These are phyloP conservation scores for Hibiscus mutabilis DNA, from an alignment of 345 rosid genomes.

Conservation along the genomic window DNA sequence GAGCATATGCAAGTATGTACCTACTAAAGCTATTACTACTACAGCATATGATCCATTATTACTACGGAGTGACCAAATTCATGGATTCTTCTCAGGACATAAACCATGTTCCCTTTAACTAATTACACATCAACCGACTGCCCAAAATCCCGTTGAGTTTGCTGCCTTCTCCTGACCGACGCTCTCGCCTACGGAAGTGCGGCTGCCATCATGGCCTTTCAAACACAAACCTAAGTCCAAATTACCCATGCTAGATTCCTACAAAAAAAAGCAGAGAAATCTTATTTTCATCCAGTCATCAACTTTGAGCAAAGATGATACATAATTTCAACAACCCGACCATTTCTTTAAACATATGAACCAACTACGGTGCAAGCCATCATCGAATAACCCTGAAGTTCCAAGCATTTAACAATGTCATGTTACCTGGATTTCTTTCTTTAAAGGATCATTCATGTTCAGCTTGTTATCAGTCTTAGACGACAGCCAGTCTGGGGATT, in stretches of 20 bases:
- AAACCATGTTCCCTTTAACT: neutral
- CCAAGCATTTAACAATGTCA: neutral
- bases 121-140: neutral
- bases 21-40: neutral
- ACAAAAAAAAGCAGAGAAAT: constrained; percentile 13
- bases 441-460: constrained; percentile 20
- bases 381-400: neutral
- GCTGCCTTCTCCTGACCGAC: constrained; percentile 19
- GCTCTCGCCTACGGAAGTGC: constrained; percentile 13
- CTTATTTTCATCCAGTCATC: neutral
- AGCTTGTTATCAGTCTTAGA: constrained; percentile 28
- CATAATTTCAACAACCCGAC: neutral
- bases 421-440: constrained; percentile 35
- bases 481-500: constrained; percentile 20
- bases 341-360: neutral
- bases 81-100: neutral
- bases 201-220: constrained; percentile 34
- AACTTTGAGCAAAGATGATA: neutral
- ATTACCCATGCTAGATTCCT: constrained; percentile 41
- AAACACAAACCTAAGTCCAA: constrained; percentile 53
- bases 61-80: neutral
- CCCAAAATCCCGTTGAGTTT: constrained; percentile 19
- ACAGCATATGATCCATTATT: neutral
- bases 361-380: neutral
- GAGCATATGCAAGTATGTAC: neutral